These are phyloP conservation scores for Lenwebbia sp. DNA, from an alignment of 345 rosid species.

Conservation along the genomic window DNA sequence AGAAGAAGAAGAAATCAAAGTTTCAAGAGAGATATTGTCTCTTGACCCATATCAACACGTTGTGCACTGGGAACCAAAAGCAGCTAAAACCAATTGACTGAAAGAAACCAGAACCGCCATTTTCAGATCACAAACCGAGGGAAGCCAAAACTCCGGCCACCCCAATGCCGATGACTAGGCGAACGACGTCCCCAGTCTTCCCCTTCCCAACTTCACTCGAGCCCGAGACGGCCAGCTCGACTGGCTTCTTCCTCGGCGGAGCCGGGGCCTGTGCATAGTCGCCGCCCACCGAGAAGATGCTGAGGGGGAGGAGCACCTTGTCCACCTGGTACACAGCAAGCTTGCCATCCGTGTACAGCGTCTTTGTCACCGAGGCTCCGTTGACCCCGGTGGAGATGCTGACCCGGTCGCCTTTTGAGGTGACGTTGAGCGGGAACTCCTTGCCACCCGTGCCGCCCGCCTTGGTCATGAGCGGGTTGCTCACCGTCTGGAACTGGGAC, in stretches of 20 bases:
- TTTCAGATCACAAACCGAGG: background rate
- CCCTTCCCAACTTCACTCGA: background rate
- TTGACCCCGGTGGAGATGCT: conserved; percentile 15
- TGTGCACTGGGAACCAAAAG: background rate
- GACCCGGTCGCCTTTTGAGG: conserved; percentile 1
- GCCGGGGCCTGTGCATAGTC: background rate
- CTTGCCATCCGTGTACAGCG: conserved; percentile 11
- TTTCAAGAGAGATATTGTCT: background rate
- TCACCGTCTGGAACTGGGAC: conserved; percentile 5
- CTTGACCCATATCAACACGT: background rate
- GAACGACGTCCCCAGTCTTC: background rate
- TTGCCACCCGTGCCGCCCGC: conserved; percentile 21
- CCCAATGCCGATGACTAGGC: background rate
- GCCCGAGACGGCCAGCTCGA: background rate
- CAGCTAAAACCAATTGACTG: background rate
- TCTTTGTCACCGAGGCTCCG: conserved; percentile 11
- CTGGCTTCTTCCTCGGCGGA: background rate
- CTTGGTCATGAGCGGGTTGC: conserved; percentile 16
- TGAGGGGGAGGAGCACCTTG: conserved; percentile 20
- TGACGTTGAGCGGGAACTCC: conserved; percentile 16
- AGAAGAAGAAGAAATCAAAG: background rate
- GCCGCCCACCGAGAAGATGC: conserved; percentile 10
- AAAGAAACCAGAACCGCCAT: background rate
- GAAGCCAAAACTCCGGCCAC: background rate
- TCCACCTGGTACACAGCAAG: conserved; percentile 26